Evolutionary conservation across 176 grass and related monocot species (phyloP).

Genomic region (Oryza australiensis): DNA sequence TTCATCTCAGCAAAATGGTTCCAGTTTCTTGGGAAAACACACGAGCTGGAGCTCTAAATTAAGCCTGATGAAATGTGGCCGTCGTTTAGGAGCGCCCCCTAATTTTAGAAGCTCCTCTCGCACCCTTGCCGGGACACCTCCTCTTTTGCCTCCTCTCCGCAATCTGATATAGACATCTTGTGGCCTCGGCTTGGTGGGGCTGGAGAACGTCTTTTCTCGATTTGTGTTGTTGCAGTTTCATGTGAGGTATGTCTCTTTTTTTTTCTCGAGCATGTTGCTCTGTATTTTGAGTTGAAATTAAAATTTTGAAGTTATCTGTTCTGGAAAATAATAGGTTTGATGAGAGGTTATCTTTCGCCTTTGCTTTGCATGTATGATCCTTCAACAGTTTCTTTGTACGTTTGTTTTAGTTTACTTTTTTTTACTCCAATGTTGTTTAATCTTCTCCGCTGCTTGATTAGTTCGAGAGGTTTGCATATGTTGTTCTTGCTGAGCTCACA

Average conservation of each 20-base stretch:
- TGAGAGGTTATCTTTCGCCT: neutral
- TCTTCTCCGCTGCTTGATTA: neutral
- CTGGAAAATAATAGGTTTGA: slow-evolving; percentile 10
- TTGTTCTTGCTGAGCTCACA: slow-evolving; percentile 23
- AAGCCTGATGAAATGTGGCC: slow-evolving; percentile 36
- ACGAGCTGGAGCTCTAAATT: slow-evolving; percentile 35
- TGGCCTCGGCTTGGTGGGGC: slow-evolving; percentile 45
- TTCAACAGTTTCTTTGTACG: neutral
- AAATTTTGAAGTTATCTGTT: slow-evolving; percentile 3
- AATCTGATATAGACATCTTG: slow-evolving; percentile 44
- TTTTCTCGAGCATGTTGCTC: neutral
- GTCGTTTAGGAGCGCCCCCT: slow-evolving; percentile 19
- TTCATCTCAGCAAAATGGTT: neutral
- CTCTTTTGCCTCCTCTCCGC: slow-evolving; percentile 52
- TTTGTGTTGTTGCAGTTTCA: slow-evolving; percentile 46
- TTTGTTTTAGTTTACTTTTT: neutral
- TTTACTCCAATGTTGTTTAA: neutral
- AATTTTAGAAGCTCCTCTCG: slow-evolving; percentile 40
- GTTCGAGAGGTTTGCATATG: neutral
- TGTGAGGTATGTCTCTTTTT: slow-evolving; percentile 46
- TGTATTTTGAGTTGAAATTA: neutral
- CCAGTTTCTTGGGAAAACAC: neutral
- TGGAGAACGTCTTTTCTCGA: slow-evolving; percentile 38
- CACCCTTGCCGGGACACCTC: slow-evolving; percentile 23
- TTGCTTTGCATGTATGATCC: neutral